Percentiles rank a stretch among this genome's conserved stretches.
Conservation (phyloP, 257 asterid species). For the Anisodus acutangulus region DNA sequence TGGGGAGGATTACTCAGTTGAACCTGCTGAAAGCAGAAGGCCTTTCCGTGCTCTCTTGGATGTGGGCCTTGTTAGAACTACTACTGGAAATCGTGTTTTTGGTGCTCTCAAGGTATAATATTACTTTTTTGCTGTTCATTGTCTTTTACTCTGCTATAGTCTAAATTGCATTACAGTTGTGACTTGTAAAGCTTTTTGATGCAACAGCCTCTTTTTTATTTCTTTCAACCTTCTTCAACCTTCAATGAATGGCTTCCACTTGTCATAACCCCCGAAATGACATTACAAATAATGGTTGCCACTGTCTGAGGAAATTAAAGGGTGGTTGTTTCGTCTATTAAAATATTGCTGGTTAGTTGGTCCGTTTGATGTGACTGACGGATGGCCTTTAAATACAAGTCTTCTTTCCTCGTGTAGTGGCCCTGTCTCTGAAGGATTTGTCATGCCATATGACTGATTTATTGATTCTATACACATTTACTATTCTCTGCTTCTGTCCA, state of each 20-base stretch:
- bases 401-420: background rate
- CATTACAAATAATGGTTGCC: background rate
- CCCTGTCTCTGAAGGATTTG: background rate
- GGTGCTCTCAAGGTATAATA: constrained; percentile 82
- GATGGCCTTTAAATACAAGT: background rate
- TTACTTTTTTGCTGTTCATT: background rate
- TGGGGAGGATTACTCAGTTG: constrained; percentile 94
- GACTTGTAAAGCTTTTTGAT: background rate
- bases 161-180: background rate
- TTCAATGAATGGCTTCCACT: background rate
- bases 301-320: background rate
- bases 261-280: background rate
- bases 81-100: constrained; percentile 87
- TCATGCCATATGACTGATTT: background rate
- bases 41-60: constrained; percentile 96
- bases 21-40: constrained; percentile 82
- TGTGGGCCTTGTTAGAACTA: constrained; percentile 86
- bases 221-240: constrained; percentile 1
- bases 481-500: constrained; percentile 35
- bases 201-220: background rate
- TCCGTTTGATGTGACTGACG: background rate
- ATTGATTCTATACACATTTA: background rate
- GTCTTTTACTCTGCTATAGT: background rate
- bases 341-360: background rate
- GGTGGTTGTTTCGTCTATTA: background rate